Conservation (phyloP, 768 basidiomycete genomes). For the Auriscalpium orientale region DNA sequence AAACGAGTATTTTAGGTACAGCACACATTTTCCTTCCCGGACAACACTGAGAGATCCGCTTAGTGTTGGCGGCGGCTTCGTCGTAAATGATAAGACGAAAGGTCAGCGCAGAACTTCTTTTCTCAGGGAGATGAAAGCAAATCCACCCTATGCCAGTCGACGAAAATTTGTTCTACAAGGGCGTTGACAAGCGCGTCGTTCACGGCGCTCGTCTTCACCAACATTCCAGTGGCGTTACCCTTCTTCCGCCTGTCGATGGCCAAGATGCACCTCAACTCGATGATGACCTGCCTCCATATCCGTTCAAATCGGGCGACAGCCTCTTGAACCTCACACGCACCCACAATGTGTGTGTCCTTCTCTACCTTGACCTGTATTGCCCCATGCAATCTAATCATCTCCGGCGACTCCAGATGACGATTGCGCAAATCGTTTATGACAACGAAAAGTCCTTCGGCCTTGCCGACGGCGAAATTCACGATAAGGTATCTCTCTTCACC, state of each 20-base stretch:
- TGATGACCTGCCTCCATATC: constrained; percentile 67
- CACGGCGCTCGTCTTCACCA: constrained; percentile 76
- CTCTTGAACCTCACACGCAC: constrained; percentile 68
- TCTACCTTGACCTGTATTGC: neutral
- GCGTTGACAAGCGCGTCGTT: constrained; percentile 75
- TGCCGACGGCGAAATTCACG: constrained; percentile 64
- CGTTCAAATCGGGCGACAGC: constrained; percentile 71
- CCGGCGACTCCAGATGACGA: constrained; percentile 57
- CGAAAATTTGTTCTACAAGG: constrained; percentile 93
- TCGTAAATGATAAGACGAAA: constrained; percentile 92
- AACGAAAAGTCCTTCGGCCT: constrained; percentile 82
- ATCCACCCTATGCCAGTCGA: constrained; percentile 45
- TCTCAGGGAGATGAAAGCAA: too few species aligned
- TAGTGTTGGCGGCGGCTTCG: constrained; percentile 89
- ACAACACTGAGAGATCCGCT: neutral
- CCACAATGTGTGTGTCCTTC: constrained; percentile 59
- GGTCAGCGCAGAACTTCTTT: constrained; percentile 29
- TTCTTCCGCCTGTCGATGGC: constrained; percentile 29
- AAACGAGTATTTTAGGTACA: constrained; percentile 85
- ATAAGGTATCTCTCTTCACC: constrained; percentile 41
- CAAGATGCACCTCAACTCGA: constrained; percentile 15
- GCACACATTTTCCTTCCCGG: neutral
- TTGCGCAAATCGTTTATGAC: constrained; percentile 89
- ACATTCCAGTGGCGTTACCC: constrained; percentile 29
- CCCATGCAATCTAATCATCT: too few species aligned